Evolutionary conservation across 257 asterid species (phyloP), one percentile per base, ranked within the genome.

Genomic region (Plantago ovata): DNA sequence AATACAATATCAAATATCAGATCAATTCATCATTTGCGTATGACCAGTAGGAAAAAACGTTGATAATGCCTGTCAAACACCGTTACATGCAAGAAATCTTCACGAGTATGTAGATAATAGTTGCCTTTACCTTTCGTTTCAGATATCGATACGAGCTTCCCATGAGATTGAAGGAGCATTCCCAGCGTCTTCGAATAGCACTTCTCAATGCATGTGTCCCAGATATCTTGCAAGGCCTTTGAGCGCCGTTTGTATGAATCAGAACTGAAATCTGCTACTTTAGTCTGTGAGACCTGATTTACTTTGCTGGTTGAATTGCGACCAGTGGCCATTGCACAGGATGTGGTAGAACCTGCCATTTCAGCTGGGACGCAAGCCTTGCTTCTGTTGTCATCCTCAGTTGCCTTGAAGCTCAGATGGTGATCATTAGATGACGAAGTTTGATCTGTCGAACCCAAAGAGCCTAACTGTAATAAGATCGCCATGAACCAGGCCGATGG

Each of bases 401-500:
- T 77, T 53, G 82, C 74, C 71, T 78, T 84, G 14, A 84, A 78
- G 77, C 36, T 28, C 36, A 28, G 7, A 28, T 8, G 36, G 67
- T 79, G 94, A 51, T n/a, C 89, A 77, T 89, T 79, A 70, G 95
- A n/a, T 92, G 72, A 58, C 78, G 77, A 66, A 52, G 84, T 77
- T 64, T 53, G 86, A 65, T 81, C 91, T 1, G 86, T 84, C 6
- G 94, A 81, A 44, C 95, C 74, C 32, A 68, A 46, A 1, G 96
- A 89, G 55, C 99, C 97, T 58, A 93, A 72, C 67, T 89, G 96
- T 53, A 93, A 72, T 12, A 93, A 69, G 40, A 97, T 93, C 56
- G 96, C 98, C 1, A 95, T 93, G 81, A 93, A 93, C 97, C 98
- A 93, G 18, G 98, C 89, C 20, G 98, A 86, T 38, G 94, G 88